These are phyloP conservation scores for Colletotrichum cordylinicola DNA, from an alignment of 2,329 filamentous ascomycete species.

Conservation along the genomic window DNA sequence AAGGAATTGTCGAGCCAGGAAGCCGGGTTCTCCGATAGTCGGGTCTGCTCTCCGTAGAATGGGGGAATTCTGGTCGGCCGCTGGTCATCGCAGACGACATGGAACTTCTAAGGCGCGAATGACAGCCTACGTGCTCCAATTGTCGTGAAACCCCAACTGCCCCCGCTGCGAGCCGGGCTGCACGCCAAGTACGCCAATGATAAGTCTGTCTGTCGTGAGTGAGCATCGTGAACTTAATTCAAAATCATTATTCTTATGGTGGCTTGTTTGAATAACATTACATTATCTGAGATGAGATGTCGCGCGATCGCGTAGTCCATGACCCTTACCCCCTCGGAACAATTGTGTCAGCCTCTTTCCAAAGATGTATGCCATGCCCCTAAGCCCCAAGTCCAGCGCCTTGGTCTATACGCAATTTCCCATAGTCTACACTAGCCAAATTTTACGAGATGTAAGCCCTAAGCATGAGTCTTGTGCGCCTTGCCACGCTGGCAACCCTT, in stretches of 20 bases:
- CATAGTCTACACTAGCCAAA: neutral
- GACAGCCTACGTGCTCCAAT: neutral
- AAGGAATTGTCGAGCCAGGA: conserved; percentile 16
- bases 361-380: neutral
- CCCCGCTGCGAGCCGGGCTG: neutral
- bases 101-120: neutral
- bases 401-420: neutral
- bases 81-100: neutral
- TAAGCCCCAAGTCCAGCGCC: neutral
- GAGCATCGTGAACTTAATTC: neutral
- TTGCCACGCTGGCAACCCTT: neutral
- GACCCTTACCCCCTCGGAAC: neutral
- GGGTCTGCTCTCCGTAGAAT: neutral
- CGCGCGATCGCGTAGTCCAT: neutral
- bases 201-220: neutral
- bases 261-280: neutral
- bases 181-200: neutral
- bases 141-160: neutral
- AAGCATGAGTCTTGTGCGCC: neutral
- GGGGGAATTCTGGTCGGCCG: neutral
- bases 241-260: neutral
- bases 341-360: neutral
- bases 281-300: neutral
- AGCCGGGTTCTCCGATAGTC: neutral
- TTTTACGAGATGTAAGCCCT: neutral